These are phyloP conservation scores for Populus hybrid DNA, from an alignment of 441 rosid species.

Conservation along the genomic window DNA sequence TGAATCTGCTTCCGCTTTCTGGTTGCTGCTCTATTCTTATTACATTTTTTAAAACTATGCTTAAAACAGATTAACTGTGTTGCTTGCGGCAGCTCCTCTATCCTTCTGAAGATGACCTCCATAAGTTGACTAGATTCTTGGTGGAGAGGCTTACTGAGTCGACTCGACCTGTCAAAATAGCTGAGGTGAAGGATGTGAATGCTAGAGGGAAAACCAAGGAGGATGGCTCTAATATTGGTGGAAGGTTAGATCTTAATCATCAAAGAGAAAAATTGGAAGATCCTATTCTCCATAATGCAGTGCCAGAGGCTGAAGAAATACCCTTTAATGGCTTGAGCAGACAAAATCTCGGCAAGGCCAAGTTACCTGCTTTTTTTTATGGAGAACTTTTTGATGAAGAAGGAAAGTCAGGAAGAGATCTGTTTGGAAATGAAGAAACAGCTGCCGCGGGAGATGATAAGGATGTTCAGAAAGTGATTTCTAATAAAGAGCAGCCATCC, in stretches of 20 bases:
- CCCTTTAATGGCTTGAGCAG: conserved; percentile 10
- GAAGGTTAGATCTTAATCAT: conserved; percentile 38
- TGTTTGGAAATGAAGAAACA: conserved; percentile 25
- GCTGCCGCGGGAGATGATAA: conserved; percentile 12
- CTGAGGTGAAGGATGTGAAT: conserved; percentile 23
- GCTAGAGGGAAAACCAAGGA: conserved; percentile 21
- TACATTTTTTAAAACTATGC: conserved; percentile 45
- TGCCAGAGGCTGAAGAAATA: conserved; percentile 22
- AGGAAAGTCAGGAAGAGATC: conserved; percentile 20
- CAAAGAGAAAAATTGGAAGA: conserved; percentile 42
- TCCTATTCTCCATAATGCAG: conserved; percentile 35
- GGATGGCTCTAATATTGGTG: conserved; percentile 21
- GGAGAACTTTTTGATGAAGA: conserved; percentile 19
- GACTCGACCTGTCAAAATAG: conserved; percentile 27
- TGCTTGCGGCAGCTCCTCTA: conserved; percentile 91
- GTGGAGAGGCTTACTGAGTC: conserved; percentile 61
- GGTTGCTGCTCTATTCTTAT: conserved; percentile 36
- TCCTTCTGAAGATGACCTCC: conserved; percentile 72
- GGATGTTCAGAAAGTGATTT: conserved; percentile 5
- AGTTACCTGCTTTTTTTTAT: neutral
- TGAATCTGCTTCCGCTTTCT: conserved; percentile 3
- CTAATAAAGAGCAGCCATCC: conserved; percentile 22
- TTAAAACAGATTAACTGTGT: conserved; percentile 61
- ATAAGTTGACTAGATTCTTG: conserved; percentile 61
- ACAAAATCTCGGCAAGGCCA: conserved; percentile 9